These are phyloP conservation scores for Leucaena leucocephala DNA, from an alignment of 306 rosid genomes.

Conservation along the genomic window DNA sequence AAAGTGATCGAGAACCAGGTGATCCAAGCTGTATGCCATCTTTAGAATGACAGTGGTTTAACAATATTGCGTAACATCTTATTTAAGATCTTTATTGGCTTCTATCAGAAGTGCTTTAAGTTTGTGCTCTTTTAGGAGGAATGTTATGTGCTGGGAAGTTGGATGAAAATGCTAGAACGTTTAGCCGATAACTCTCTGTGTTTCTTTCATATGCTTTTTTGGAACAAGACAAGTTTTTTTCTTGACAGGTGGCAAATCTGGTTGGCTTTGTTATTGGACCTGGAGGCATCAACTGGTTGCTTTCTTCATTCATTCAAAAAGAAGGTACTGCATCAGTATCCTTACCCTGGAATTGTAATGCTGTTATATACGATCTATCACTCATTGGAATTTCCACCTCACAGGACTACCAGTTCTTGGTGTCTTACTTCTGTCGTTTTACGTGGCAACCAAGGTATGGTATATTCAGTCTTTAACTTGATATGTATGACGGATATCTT, in stretches of 20 bases:
- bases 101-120: not conserved
- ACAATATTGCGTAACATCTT: not conserved
- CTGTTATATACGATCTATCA: conserved; percentile 5
- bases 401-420: conserved; percentile 82
- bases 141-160: not conserved
- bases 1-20: not conserved
- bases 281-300: conserved; percentile 72
- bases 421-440: conserved; percentile 81
- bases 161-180: not conserved
- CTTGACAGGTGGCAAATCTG: conserved; percentile 82
- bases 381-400: conserved; percentile 32
- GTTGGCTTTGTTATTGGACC: conserved; percentile 94
- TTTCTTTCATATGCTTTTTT: not conserved
- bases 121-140: not conserved
- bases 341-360: conserved; percentile 1
- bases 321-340: conserved; percentile 61
- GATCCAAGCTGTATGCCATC: not conserved
- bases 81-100: not conserved
- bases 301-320: conserved; percentile 65
- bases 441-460: conserved; percentile 84
- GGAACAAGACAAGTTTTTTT: not conserved
- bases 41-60: not conserved
- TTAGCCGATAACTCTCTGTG: not conserved
- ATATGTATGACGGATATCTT: not conserved
- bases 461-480: not conserved